phyloP scores from a whole-genome alignment of 2,329 filamentous ascomycete genomes.

The Trichoderma atrobrunneum region DNA sequence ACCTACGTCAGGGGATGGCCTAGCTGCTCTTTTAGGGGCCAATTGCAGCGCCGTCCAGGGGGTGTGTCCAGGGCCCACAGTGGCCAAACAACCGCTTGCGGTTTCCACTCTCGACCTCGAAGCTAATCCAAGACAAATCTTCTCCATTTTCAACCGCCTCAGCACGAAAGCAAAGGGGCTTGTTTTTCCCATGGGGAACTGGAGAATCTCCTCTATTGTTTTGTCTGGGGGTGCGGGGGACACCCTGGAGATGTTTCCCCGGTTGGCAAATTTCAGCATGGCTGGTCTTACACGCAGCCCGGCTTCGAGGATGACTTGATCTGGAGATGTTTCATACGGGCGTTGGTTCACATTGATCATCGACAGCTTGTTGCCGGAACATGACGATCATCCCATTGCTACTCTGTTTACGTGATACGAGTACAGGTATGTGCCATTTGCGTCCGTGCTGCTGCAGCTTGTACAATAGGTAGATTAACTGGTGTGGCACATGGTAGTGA shows the following conservation, averaged over 20 bases:
- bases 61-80: background rate
- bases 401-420: background rate
- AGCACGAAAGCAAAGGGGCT: background rate
- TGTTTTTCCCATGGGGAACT: constrained; percentile 14
- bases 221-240: constrained; percentile 15
- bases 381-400: background rate
- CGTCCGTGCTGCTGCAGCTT: background rate
- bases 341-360: background rate
- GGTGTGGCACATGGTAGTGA: background rate
- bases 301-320: background rate
- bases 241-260: background rate
- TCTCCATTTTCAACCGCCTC: background rate
- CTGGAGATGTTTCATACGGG: background rate
- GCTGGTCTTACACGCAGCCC: background rate
- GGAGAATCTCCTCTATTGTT: constrained; percentile 3
- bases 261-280: background rate
- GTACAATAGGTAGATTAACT: background rate
- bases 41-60: constrained; percentile 11
- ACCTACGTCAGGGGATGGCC: constrained; percentile 17
- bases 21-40: constrained; percentile 9
- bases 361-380: background rate
- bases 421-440: background rate
- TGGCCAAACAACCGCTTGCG: constrained; percentile 1
- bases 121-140: background rate
- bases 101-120: constrained; percentile 13